A percentile compares a stretch with the other conserved stretches of the same genome.
Evolutionary conservation across 2,329 filamentous ascomycete species (phyloP).

Genomic region (Sporothrix variecibatus): DNA sequence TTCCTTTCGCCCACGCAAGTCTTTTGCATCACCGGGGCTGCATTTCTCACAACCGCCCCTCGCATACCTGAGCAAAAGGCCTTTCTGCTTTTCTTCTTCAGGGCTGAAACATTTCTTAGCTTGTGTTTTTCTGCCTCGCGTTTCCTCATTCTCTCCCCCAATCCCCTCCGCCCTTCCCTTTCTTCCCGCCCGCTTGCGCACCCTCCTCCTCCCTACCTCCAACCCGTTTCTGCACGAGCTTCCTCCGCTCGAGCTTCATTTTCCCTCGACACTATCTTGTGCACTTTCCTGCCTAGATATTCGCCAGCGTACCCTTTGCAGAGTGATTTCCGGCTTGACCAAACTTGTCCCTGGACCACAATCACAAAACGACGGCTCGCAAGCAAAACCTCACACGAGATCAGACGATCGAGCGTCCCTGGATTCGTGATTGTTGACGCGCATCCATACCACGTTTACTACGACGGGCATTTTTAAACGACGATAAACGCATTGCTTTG

Average conservation of each 20-base stretch:
- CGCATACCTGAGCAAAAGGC: background rate
- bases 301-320: background rate
- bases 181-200: constrained; percentile 1
- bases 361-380: background rate
- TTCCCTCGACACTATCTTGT: background rate
- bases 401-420: background rate
- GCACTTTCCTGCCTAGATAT: background rate
- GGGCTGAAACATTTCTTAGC: constrained; percentile 23
- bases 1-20: background rate
- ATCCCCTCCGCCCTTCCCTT: background rate
- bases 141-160: background rate
- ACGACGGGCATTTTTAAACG: background rate
- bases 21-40: constrained; percentile 12
- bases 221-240: background rate
- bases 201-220: background rate
- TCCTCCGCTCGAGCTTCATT: background rate
- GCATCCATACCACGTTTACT: background rate
- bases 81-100: constrained; percentile 13
- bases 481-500: background rate
- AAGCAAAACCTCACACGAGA: background rate
- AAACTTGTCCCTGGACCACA: background rate
- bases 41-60: constrained; percentile 4
- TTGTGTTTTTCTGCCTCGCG: constrained; percentile 20
- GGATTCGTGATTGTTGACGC: background rate
- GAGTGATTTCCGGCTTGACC: background rate